Percentiles rank a stretch among this genome's conserved stretches.
phyloP scores from a whole-genome alignment of 139 green algal species.

The Haematococcus lacustris region DNA sequence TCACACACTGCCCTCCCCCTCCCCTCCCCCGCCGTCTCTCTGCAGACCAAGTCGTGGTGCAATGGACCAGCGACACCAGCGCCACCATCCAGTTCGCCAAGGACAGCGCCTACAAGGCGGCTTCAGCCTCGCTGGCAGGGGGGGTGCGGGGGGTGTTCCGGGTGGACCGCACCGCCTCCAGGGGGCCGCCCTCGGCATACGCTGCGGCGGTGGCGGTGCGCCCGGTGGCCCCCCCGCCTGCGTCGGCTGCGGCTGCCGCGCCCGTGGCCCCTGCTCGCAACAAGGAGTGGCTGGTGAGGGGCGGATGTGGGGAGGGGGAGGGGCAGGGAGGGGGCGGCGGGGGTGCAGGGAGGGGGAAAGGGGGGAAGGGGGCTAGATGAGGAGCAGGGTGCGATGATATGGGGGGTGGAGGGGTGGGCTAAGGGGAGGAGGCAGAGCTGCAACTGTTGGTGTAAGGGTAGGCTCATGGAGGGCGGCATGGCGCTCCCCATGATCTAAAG shows the following conservation, averaged over 20 bases:
- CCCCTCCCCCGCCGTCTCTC: no score
- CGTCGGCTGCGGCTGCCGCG: no score
- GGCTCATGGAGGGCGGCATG: no score
- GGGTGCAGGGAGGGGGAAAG: not conserved
- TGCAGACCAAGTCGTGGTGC: not conserved
- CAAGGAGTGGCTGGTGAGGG: not conserved
- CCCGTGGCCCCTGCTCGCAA: not conserved
- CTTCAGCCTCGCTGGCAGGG: not conserved
- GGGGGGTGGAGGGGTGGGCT: no score
- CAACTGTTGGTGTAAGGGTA: no score
- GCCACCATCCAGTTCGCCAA: not conserved
- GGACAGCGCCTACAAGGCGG: not conserved
- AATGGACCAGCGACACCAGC: constrained; percentile 1
- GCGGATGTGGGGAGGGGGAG: not conserved
- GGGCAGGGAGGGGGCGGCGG: not conserved
- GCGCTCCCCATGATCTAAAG: no score
- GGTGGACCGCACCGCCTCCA: not conserved
- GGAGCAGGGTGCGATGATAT: no score
- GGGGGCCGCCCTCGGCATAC: not conserved
- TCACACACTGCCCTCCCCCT: no score
- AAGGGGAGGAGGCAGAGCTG: no score
- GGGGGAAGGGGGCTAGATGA: no score
- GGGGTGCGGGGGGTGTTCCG: constrained; percentile 3
- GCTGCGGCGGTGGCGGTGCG: no score
- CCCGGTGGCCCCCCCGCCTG: no score